These are phyloP conservation scores for Trichophyton benhamiae DNA, from an alignment of 2,329 filamentous ascomycete species.

Conservation along the genomic window DNA sequence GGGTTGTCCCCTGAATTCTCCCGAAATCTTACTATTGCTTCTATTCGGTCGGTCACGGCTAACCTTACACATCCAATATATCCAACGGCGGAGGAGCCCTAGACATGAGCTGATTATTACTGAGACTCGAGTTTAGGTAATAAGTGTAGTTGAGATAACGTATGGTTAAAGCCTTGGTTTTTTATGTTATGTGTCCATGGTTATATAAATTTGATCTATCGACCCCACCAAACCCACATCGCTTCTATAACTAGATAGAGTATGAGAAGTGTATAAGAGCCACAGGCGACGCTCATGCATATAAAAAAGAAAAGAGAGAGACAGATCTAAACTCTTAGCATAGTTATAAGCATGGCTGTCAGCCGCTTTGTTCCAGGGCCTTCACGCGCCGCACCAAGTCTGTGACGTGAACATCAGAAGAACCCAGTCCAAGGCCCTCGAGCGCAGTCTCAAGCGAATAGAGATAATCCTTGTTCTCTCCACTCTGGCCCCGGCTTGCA, in stretches of 20 bases:
- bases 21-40: neutral
- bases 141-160: no score
- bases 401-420: slow-evolving; percentile 69
- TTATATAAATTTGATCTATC: no score
- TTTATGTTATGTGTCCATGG: no score
- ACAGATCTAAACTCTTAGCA: neutral
- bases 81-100: no score
- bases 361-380: slow-evolving; percentile 4
- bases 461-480: slow-evolving; percentile 81
- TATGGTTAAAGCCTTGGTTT: no score
- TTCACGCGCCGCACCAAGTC: slow-evolving; percentile 66
- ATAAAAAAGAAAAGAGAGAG: neutral
- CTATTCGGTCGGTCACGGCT: neutral
- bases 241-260: neutral
- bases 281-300: no score
- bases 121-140: no score
- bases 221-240: neutral
- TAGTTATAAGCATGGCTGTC: neutral
- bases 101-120: no score
- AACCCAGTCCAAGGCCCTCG: slow-evolving; percentile 58
- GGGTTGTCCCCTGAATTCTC: neutral
- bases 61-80: no score
- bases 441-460: slow-evolving; percentile 67
- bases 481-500: slow-evolving; percentile 66
- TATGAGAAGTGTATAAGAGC: no score